phyloP scores from a whole-genome alignment of 371 early-diverging fungal species.

The Smittium culicis region DNA sequence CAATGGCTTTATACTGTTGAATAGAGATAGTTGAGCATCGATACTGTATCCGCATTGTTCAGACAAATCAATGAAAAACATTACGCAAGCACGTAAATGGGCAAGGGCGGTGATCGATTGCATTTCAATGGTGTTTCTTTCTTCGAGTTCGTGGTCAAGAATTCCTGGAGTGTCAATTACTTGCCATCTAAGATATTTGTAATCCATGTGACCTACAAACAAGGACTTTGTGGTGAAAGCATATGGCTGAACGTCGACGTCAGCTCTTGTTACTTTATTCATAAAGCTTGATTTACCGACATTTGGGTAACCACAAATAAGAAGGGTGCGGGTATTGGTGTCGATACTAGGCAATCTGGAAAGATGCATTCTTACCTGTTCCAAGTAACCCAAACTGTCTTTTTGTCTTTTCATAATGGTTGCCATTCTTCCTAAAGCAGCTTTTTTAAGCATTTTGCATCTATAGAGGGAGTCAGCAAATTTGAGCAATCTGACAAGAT shows the following conservation, averaged over 20 bases:
- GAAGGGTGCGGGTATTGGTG: constrained; percentile 95
- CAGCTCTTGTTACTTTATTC: constrained; percentile 98
- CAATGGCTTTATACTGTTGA: constrained; percentile 93
- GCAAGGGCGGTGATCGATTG: constrained; percentile 99
- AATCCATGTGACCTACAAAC: constrained; percentile 99
- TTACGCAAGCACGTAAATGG: constrained; percentile 92
- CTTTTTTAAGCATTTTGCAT: constrained; percentile 99
- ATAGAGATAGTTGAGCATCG: constrained; percentile 84
- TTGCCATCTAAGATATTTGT: constrained; percentile 99
- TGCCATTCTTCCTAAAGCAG: constrained; percentile 98
- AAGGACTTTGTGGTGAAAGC: constrained; percentile 99
- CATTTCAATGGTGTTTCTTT: constrained; percentile 99
- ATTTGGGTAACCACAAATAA: constrained; percentile 99
- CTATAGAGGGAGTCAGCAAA: constrained; percentile 99
- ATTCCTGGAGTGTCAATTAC: constrained; percentile 99
- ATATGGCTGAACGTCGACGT: constrained; percentile 99
- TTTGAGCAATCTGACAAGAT: constrained; percentile 96
- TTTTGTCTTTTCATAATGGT: constrained; percentile 99
- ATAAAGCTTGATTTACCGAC: constrained; percentile 99
- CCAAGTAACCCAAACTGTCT: constrained; percentile 95
- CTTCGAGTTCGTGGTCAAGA: constrained; percentile 98
- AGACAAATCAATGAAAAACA: constrained; percentile 98
- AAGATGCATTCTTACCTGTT: constrained; percentile 99
- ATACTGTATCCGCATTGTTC: constrained; percentile 99
- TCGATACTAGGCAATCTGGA: constrained; percentile 96